Conservation (phyloP, 805 yeast species). For the Scheffersomyces coipomensis region DNA sequence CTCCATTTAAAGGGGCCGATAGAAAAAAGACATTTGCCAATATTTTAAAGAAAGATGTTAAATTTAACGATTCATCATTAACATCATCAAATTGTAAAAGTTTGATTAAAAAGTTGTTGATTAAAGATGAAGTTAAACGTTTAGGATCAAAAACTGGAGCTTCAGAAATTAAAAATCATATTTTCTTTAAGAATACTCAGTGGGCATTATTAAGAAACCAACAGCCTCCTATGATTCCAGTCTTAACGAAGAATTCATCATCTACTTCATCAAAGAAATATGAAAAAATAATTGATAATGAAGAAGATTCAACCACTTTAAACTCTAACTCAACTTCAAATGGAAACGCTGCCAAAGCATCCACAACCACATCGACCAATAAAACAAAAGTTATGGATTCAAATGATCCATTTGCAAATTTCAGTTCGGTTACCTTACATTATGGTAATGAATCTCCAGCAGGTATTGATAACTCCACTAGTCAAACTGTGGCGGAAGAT, state of each 20-base stretch:
- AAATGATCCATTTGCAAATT: constrained; percentile 78
- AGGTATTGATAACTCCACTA: constrained; percentile 14
- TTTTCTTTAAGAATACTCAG: constrained; percentile 85
- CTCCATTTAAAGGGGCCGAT: constrained; percentile 92
- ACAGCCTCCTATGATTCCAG: constrained; percentile 95
- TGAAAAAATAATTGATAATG: constrained; percentile 13
- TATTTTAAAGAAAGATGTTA: constrained; percentile 78
- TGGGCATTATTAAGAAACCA: constrained; percentile 95
- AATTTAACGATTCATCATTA: constrained; percentile 66
- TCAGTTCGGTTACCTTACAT: constrained; percentile 82
- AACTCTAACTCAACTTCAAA: constrained; percentile 9
- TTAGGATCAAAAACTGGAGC: constrained; percentile 94
- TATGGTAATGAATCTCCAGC: constrained; percentile 56
- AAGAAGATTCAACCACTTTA: constrained; percentile 7
- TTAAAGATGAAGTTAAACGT: constrained; percentile 85
- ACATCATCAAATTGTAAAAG: constrained; percentile 76
- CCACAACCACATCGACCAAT: no score
- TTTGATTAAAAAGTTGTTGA: constrained; percentile 74
- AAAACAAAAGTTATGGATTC: constrained; percentile 24
- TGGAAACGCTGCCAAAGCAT: constrained; percentile 9
- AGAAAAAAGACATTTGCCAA: constrained; percentile 89
- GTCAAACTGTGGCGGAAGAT: constrained; percentile 37
- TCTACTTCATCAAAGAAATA: constrained; percentile 10
- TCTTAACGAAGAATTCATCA: constrained; percentile 41
- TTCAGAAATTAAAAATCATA: constrained; percentile 86